Evolutionary conservation across 495 filamentous ascomycete genomes (phyloP).

Genomic region (Trichoderma reesei): DNA sequence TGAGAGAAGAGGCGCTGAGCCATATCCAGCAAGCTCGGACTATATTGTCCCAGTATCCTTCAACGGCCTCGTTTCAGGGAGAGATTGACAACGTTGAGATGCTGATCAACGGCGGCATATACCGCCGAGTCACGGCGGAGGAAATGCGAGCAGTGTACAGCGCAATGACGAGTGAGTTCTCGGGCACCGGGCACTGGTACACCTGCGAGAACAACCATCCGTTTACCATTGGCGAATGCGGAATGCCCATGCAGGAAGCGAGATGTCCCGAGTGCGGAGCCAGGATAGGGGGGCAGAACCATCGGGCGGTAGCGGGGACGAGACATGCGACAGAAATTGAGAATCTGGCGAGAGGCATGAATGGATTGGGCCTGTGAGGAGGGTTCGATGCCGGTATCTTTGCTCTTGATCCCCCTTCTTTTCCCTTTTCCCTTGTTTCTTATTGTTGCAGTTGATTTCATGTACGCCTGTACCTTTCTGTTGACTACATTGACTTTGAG

Average conservation of each 20-base stretch:
- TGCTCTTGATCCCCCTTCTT: too few species aligned
- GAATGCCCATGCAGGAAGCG: constrained; percentile 53
- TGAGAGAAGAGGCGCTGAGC: constrained; percentile 7
- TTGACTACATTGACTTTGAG: too few species aligned
- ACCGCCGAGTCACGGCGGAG: constrained; percentile 23
- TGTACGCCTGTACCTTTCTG: too few species aligned
- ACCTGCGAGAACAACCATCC: constrained; percentile 57
- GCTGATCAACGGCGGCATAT: constrained; percentile 23
- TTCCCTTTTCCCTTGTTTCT: too few species aligned
- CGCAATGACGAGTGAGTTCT: constrained; percentile 43
- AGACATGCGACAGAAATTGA: constrained; percentile 21
- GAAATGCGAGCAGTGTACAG: constrained; percentile 33
- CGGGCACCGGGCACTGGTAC: constrained; percentile 58
- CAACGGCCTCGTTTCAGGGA: constrained; percentile 11
- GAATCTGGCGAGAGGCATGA: constrained; percentile 14
- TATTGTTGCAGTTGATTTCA: too few species aligned
- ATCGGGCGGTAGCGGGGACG: constrained; percentile 40
- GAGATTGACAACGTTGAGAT: constrained; percentile 17
- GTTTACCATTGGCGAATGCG: constrained; percentile 26
- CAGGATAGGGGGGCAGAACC: constrained; percentile 49
- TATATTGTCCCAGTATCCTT: constrained; percentile 15
- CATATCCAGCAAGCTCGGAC: constrained; percentile 15
- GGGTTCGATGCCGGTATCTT: neutral
- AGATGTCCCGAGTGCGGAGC: constrained; percentile 57
- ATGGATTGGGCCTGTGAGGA: neutral